Evolutionary conservation across 176 grass and related monocot species (phyloP), one percentile per base, ranked within the genome.

Genomic region (Paspalum notatum): DNA sequence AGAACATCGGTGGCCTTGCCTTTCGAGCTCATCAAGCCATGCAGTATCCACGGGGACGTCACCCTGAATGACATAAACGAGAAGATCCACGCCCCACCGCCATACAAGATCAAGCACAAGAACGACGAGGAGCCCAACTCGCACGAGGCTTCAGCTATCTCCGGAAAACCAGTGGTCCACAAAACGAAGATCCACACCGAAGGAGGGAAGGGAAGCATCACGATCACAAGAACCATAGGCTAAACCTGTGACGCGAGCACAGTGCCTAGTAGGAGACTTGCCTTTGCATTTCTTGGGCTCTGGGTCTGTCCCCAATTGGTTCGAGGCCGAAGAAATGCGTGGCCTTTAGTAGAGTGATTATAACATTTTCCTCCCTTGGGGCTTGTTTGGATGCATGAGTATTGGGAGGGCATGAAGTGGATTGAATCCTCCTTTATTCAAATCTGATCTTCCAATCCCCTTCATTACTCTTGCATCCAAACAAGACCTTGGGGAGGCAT

Each of bases 141-240:
- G 4, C 81, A 74, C 54, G 51, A 85, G 18, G 87, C 88, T 17
- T 99, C 92, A 10, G 88, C 92, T 75, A 91, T 93, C 49, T 90
- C 96, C 0, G 92, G 96, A 2, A 99, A 99, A 48, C 96, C 96
- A 11, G 90, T 99, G 25, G 84, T 93, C 37, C 82, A 78, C 68
- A 91, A 89, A 88, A 99, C 96, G 41, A 99, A 90, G 84, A 91
- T 99, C 62, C 88, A 79, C 77, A 99, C 96, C 4, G 90, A 95
- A 56, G 92, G 92, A 0, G 90, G 96, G 1, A 93, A 85, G 68
- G 96, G 96, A 50, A 91, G 79, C 79, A 99, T 99, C 68, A 99
- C 96, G 26, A 99, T 99, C 46, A 95, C 86, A 44, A 90, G 90
- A 76, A 99, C 92, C 5, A 88, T 47, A 85, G 96, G 90, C 59